A percentile compares a stretch with the other conserved stretches of the same genome.
phyloP scores from a whole-genome alignment of 139 green algal genomes.

The Chlorella sp. region DNA sequence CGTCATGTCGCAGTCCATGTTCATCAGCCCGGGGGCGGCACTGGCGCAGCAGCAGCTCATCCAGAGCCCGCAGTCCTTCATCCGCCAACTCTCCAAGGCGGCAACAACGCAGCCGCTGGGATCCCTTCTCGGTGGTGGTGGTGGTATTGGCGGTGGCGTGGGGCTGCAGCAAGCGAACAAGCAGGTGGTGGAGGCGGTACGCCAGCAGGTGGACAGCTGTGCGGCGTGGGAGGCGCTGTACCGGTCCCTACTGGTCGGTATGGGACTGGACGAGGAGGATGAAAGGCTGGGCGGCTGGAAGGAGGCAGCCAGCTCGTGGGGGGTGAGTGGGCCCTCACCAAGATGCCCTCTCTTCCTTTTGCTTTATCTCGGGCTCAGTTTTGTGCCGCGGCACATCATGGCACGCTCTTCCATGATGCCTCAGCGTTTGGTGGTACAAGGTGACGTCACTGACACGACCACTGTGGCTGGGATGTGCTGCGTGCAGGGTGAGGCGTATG shows the following conservation, averaged over 20 bases:
- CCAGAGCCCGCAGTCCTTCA: not conserved
- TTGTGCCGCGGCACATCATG: not conserved
- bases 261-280: not conserved
- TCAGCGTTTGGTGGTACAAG: too few species aligned
- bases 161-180: not conserved
- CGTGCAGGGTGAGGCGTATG: not conserved
- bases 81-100: not conserved
- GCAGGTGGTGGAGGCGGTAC: not conserved
- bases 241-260: not conserved
- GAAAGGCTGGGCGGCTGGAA: not conserved
- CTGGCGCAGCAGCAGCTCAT: not conserved
- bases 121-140: too few species aligned
- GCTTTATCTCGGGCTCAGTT: not conserved
- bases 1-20: not conserved
- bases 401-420: too few species aligned
- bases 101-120: too few species aligned
- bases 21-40: not conserved
- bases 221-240: not conserved
- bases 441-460: too few species aligned
- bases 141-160: not conserved
- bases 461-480: too few species aligned
- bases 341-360: too few species aligned
- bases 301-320: not conserved
- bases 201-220: not conserved
- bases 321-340: too few species aligned